These are phyloP conservation scores for Neurospora tetrasperma DNA, from an alignment of 495 filamentous ascomycete genomes.

Conservation along the genomic window DNA sequence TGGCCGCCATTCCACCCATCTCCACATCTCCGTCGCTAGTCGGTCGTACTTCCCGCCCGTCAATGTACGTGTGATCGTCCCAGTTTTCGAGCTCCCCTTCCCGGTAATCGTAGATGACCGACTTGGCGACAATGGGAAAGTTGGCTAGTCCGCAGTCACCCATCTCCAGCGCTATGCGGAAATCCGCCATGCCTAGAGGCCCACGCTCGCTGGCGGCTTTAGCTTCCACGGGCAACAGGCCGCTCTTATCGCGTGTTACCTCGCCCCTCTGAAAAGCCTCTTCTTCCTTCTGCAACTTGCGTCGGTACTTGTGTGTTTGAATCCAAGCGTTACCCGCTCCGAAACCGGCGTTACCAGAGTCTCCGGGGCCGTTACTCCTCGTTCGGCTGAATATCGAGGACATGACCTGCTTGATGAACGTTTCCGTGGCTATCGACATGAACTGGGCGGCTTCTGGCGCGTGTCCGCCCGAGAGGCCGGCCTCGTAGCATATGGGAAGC, in stretches of 20 bases:
- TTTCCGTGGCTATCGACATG: constrained; percentile 84
- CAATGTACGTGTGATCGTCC: constrained; percentile 40
- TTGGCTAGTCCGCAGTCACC: constrained; percentile 64
- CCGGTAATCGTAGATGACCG: constrained; percentile 60
- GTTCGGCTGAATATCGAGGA: constrained; percentile 68
- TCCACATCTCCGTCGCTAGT: constrained; percentile 17
- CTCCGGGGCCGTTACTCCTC: constrained; percentile 62
- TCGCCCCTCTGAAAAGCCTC: constrained; percentile 55
- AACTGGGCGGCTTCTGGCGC: constrained; percentile 65
- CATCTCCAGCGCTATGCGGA: constrained; percentile 64
- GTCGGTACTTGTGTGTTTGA: constrained; percentile 67
- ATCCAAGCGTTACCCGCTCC: constrained; percentile 59
- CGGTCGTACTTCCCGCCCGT: constrained; percentile 24
- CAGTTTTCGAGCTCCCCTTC: constrained; percentile 65
- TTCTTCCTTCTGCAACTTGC: constrained; percentile 65
- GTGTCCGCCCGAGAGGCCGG: constrained; percentile 68
- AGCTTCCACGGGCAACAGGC: constrained; percentile 65
- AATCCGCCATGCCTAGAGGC: constrained; percentile 66
- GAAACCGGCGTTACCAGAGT: constrained; percentile 43
- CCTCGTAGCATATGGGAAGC: constrained; percentile 89
- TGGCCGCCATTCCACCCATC: constrained; percentile 25
- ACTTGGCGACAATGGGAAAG: constrained; percentile 62
- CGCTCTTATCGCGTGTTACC: constrained; percentile 55
- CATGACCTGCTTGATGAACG: constrained; percentile 82
- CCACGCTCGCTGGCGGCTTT: constrained; percentile 55